Conservation (phyloP, 768 basidiomycete species). For the Serendipita indica region DNA sequence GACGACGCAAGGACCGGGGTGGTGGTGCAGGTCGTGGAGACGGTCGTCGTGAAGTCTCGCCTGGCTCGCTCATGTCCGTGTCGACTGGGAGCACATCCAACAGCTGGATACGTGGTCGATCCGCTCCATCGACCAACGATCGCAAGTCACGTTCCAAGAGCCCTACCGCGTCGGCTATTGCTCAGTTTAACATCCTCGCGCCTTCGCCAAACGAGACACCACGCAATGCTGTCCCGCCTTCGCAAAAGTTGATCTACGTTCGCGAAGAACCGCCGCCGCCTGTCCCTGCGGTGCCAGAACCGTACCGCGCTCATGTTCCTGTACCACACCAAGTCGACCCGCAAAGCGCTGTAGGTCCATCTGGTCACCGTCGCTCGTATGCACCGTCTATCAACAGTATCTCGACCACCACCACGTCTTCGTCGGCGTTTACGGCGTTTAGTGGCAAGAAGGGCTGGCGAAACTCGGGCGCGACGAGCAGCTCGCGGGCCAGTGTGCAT, state of each 20-base stretch:
- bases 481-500: constrained; percentile 42
- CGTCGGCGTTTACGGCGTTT: constrained; percentile 63
- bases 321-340: background rate
- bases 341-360: background rate
- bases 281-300: background rate
- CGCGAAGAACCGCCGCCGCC: too few relatives aligned
- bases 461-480: constrained; percentile 27
- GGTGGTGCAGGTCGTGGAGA: background rate
- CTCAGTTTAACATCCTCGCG: background rate
- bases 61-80: background rate
- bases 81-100: constrained; percentile 8
- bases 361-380: background rate
- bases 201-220: background rate
- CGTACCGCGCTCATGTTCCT: background rate
- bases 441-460: constrained; percentile 8
- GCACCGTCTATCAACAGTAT: constrained; percentile 1
- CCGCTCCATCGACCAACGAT: background rate
- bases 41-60: background rate
- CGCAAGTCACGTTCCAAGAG: background rate
- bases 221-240: too few relatives aligned
- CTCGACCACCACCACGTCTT: constrained; percentile 36
- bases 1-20: background rate
- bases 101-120: background rate
- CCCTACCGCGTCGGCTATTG: background rate
- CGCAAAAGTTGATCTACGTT: too few relatives aligned